These are phyloP conservation scores for Wickerhamiella spandovensis DNA, from an alignment of 805 yeast species.

Conservation along the genomic window DNA sequence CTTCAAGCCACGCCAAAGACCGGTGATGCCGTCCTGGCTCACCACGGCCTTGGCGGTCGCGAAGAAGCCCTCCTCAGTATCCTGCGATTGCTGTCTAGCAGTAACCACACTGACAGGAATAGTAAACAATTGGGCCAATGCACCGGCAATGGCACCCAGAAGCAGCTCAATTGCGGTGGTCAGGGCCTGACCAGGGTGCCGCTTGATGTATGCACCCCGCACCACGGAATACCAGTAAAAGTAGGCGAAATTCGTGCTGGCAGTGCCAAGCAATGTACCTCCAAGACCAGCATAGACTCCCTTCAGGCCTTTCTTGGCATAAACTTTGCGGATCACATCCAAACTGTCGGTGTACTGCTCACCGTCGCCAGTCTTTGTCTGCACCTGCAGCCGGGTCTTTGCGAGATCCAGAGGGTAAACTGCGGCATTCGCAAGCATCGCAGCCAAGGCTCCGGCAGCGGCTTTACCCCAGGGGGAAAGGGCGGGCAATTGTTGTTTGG, in stretches of 20 bases:
- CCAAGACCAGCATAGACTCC: slow-evolving; percentile 66
- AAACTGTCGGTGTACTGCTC: slow-evolving; percentile 37
- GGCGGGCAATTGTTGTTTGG: slow-evolving; percentile 2
- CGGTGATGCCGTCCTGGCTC: slow-evolving; percentile 50
- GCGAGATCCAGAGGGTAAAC: slow-evolving; percentile 74
- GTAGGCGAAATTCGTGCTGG: slow-evolving; percentile 68
- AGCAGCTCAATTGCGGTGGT: slow-evolving; percentile 55
- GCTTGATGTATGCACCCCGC: slow-evolving; percentile 39
- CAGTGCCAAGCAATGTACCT: slow-evolving; percentile 55
- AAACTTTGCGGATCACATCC: slow-evolving; percentile 51
- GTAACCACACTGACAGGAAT: slow-evolving; percentile 72
- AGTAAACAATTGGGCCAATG: slow-evolving; percentile 66
- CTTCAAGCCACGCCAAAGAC: slow-evolving; percentile 75
- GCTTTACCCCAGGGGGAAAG: slow-evolving; percentile 63
- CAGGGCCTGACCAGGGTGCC: slow-evolving; percentile 23
- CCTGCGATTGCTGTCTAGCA: slow-evolving; percentile 36
- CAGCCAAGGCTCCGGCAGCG: slow-evolving; percentile 69
- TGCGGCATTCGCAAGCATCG: slow-evolving; percentile 61
- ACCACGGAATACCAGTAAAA: slow-evolving; percentile 79
- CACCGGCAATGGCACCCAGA: slow-evolving; percentile 72
- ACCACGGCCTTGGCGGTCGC: slow-evolving; percentile 38
- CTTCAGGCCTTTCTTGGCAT: slow-evolving; percentile 40
- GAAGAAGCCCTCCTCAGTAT: slow-evolving; percentile 23
- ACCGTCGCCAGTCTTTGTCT: slow-evolving; percentile 21
- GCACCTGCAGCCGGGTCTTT: slow-evolving; percentile 67